A percentile compares a stretch with the other conserved stretches of the same genome.
These are phyloP conservation scores for Boletus sensibilis DNA, from an alignment of 768 basidiomycete species.

Conservation along the genomic window DNA sequence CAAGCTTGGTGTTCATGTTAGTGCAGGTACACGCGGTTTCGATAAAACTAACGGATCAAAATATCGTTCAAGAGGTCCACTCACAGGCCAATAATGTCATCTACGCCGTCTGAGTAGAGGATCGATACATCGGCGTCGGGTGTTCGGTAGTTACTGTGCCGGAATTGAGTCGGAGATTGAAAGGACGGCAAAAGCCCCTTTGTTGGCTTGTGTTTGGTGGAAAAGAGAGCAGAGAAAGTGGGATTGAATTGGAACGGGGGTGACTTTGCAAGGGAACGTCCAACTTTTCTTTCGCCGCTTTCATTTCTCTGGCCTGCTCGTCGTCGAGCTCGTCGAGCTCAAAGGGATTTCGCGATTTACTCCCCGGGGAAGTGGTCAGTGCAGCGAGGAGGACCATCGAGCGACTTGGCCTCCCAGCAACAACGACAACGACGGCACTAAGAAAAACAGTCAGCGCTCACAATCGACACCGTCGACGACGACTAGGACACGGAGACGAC, in stretches of 20 bases:
- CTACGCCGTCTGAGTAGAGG: background rate
- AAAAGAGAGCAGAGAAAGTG: conserved; percentile 17
- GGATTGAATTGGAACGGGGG: conserved; percentile 11
- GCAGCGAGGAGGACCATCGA: conserved; percentile 6
- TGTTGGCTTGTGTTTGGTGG: conserved; percentile 30
- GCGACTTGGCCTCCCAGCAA: background rate
- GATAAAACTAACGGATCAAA: background rate
- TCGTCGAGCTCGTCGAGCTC: conserved; percentile 21
- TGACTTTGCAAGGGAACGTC: conserved; percentile 22
- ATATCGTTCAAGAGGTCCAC: background rate
- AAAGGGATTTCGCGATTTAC: conserved; percentile 1
- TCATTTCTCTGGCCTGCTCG: conserved; percentile 8
- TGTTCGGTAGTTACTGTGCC: background rate
- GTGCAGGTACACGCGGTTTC: background rate
- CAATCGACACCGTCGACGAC: conserved; percentile 14
- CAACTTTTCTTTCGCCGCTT: conserved; percentile 14
- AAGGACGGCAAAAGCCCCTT: conserved; percentile 23
- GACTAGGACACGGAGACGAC: conserved; percentile 8
- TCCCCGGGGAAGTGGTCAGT: background rate
- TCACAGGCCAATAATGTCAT: background rate
- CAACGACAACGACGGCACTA: conserved; percentile 10
- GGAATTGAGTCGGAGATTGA: conserved; percentile 21
- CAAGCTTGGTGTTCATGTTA: background rate
- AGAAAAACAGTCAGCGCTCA: conserved; percentile 17
- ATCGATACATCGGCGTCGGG: background rate